These are phyloP conservation scores for Eustoma russellianum DNA, from an alignment of 257 asterid genomes.

Conservation along the genomic window DNA sequence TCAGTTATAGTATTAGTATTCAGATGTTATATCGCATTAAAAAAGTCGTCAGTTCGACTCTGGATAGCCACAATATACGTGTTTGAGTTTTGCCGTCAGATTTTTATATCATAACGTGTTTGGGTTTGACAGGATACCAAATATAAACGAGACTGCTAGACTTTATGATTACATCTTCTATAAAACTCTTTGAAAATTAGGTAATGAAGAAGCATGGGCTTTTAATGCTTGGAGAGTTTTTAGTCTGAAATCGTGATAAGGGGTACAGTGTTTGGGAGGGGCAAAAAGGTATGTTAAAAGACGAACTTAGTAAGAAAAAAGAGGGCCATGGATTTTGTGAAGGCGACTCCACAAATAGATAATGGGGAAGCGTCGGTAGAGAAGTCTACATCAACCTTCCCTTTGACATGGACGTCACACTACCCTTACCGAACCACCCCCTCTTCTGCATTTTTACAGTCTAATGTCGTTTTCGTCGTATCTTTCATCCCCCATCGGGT, in stretches of 20 bases:
- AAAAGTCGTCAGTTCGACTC: no score
- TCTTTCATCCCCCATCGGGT: neutral
- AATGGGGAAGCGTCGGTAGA: slow-evolving; percentile 21
- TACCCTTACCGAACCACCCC: neutral
- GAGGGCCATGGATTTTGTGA: slow-evolving; percentile 19
- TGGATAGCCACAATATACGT: no score
- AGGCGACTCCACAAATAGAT: slow-evolving; percentile 14
- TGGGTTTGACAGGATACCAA: no score
- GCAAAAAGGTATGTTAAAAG: slow-evolving; percentile 15
- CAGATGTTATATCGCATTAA: no score
- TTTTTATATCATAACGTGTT: no score
- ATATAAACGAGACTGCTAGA: no score
- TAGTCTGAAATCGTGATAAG: neutral
- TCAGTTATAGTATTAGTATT: no score
- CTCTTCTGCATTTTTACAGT: neutral
- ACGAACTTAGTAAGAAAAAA: slow-evolving; percentile 2
- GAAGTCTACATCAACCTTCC: slow-evolving; percentile 29
- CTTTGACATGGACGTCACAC: no score
- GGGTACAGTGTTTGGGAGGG: neutral
- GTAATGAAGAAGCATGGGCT: neutral
- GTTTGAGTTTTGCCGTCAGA: no score
- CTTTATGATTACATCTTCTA: no score
- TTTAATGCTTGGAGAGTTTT: neutral
- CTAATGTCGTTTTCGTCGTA: slow-evolving; percentile 8
- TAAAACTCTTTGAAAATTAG: no score